Base-by-base conservation (phyloP, 2,329 filamentous ascomycete species). In the Lachnellula occidentalis region DNA sequence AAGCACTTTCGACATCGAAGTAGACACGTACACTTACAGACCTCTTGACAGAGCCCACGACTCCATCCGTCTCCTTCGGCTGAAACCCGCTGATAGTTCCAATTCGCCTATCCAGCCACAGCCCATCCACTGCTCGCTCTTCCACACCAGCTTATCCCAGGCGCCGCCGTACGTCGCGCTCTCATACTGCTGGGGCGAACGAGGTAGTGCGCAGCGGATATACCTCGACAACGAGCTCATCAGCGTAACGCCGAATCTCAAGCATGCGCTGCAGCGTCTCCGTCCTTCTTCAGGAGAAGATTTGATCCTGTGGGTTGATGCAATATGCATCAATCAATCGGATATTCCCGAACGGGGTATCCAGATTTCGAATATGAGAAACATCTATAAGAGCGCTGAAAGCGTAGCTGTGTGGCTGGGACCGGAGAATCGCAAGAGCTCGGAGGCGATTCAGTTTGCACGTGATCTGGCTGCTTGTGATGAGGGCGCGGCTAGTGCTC, bases 301-400 rank as follows among this genome's bases (percentile, higher is more conserved):
- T 12, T 24, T 59, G 7, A 43, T 60, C 21, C 15, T 66, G 2
- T 67, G 64, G 63, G 54, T 65, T 5, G 64, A 67, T 45, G 61
- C 62, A 7, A 51, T 66, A 19, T 64, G 62, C 49, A 66, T 66
- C 37, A 60, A 64, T 48, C 61, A 65, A 54, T 48, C 39, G 5
- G 55, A 65, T 37, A 56, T 61, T 12, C 34, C 55, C 1, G 64
- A 67, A 45, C 46, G 59, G 14, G 61, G 53, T 47, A 37, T 58
- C 5, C 64, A 66, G 34, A 64, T 59, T 2, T 37, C 42, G 11
- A 57, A 55, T 36, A 67, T 65, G 65, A 54, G 59, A 24, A 51
- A 34, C 11, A 62, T 66, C 12, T 67, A 63, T 52, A 57, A 62
- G 24, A 52, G 58, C 21, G 65, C 65, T 5, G 42, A 51, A 0